Evolutionary conservation across 179 eudicot species (phyloP).

Genomic region (Patellifolia procumbens): DNA sequence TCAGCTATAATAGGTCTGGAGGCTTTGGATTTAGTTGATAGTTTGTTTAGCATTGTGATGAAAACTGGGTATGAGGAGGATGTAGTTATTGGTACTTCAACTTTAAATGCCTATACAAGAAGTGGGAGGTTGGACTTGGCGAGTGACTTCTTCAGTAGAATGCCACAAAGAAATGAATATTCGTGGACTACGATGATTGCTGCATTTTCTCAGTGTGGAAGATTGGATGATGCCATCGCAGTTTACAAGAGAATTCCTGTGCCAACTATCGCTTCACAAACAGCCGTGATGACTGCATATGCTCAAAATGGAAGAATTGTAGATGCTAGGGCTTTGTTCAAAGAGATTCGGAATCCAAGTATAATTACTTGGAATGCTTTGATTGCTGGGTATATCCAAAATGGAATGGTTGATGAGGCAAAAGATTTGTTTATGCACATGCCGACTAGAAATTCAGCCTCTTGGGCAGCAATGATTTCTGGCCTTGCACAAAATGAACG

Average conservation of each 20-base stretch:
- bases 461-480: slow-evolving; percentile 55
- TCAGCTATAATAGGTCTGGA: slow-evolving; percentile 36
- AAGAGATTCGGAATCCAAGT: slow-evolving; percentile 37
- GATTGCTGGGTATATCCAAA: slow-evolving; percentile 45
- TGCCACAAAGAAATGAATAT: slow-evolving; percentile 45
- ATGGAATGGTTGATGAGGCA: slow-evolving; percentile 53
- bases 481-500: slow-evolving; percentile 41
- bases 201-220: slow-evolving; percentile 40
- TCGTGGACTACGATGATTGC: slow-evolving; percentile 51
- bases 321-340: slow-evolving; percentile 41
- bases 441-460: slow-evolving; percentile 38
- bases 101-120: slow-evolving; percentile 42
- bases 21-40: slow-evolving; percentile 29
- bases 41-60: slow-evolving; percentile 31
- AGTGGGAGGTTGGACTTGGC: slow-evolving; percentile 41
- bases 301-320: slow-evolving; percentile 44
- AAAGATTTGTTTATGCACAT: slow-evolving; percentile 35
- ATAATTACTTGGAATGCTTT: slow-evolving; percentile 53
- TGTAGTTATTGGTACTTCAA: slow-evolving; percentile 45
- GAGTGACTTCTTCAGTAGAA: slow-evolving; percentile 32
- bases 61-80: slow-evolving; percentile 43
- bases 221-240: slow-evolving; percentile 45
- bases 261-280: slow-evolving; percentile 34
- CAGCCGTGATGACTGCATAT: slow-evolving; percentile 52
- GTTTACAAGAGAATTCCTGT: slow-evolving; percentile 34